phyloP scores from a whole-genome alignment of 805 yeast species.

The Lachancea quebecensis region DNA sequence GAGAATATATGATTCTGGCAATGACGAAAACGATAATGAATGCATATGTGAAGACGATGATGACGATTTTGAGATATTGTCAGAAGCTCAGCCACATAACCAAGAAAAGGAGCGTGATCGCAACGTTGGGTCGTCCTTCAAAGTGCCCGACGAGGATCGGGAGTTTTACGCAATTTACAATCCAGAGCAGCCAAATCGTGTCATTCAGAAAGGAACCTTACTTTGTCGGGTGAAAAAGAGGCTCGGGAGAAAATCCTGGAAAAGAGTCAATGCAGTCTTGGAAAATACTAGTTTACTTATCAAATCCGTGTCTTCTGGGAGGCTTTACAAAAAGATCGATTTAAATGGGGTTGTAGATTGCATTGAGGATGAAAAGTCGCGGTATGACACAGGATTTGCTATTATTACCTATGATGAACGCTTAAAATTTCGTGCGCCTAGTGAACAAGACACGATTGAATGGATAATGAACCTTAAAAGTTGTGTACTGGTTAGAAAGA shows the following conservation, averaged over 20 bases:
- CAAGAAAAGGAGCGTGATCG: not conserved
- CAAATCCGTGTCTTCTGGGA: conserved; percentile 14
- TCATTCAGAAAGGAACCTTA: conserved; percentile 13
- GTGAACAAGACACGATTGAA: conserved; percentile 19
- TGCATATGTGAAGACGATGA: conserved; percentile 5
- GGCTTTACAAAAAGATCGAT: conserved; percentile 9
- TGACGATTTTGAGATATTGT: conserved; percentile 9
- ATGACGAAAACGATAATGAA: conserved; percentile 6
- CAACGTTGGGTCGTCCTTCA: not conserved
- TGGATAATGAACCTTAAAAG: conserved; percentile 23
- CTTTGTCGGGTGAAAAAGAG: conserved; percentile 13
- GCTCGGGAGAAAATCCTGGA: conserved; percentile 19
- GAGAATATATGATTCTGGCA: not conserved
- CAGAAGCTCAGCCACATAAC: conserved; percentile 1
- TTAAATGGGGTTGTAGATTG: conserved; percentile 17
- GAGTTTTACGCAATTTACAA: conserved; percentile 17
- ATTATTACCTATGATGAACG: conserved; percentile 16
- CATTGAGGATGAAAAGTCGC: conserved; percentile 14
- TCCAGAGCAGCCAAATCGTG: conserved; percentile 11
- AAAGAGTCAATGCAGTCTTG: conserved; percentile 12
- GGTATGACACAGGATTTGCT: conserved; percentile 14
- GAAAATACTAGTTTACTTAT: conserved; percentile 14
- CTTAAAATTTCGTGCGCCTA: conserved; percentile 14
- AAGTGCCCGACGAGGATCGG: conserved; percentile 11
- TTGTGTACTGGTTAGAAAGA: conserved; percentile 14